Percentiles rank a stretch among this genome's conserved stretches.
These are phyloP conservation scores for Erodium moschatum DNA, from an alignment of 441 rosid species.

Conservation along the genomic window DNA sequence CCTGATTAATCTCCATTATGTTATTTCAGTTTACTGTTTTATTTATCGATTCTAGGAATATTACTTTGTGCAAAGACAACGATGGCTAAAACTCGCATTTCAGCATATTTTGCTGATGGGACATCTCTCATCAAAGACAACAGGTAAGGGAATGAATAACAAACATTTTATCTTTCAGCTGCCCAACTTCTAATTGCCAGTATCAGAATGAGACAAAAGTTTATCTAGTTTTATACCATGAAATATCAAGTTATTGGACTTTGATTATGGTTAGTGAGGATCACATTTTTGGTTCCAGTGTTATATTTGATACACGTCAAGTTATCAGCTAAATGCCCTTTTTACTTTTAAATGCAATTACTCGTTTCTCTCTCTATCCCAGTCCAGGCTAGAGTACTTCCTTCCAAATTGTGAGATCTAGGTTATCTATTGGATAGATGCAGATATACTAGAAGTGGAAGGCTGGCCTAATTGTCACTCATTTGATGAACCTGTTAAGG, in stretches of 20 bases:
- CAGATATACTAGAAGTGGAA: not conserved
- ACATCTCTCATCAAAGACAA: constrained; percentile 39
- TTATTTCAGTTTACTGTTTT: constrained; percentile 11
- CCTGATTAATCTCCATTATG: not conserved
- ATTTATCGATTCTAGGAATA: constrained; percentile 44
- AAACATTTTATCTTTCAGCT: not conserved
- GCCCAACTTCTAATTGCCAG: not conserved
- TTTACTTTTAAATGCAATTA: not conserved
- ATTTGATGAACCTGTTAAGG: constrained; percentile 2
- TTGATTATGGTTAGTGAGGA: not conserved
- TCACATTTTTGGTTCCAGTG: not conserved
- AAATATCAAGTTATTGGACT: not conserved
- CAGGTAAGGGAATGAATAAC: constrained; percentile 32
- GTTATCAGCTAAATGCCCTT: not conserved
- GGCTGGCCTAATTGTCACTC: not conserved
- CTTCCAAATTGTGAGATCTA: constrained; percentile 1
- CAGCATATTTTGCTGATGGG: constrained; percentile 59
- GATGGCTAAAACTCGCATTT: constrained; percentile 52
- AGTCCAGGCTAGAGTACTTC: not conserved
- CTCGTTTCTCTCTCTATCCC: not conserved
- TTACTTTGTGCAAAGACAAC: constrained; percentile 88
- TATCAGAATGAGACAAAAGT: not conserved
- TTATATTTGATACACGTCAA: not conserved
- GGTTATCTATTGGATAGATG: constrained; percentile 12
- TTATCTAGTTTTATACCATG: not conserved